Evolutionary conservation across 2,329 filamentous ascomycete genomes (phyloP).

Genomic region (Stachybotrys chartarum): DNA sequence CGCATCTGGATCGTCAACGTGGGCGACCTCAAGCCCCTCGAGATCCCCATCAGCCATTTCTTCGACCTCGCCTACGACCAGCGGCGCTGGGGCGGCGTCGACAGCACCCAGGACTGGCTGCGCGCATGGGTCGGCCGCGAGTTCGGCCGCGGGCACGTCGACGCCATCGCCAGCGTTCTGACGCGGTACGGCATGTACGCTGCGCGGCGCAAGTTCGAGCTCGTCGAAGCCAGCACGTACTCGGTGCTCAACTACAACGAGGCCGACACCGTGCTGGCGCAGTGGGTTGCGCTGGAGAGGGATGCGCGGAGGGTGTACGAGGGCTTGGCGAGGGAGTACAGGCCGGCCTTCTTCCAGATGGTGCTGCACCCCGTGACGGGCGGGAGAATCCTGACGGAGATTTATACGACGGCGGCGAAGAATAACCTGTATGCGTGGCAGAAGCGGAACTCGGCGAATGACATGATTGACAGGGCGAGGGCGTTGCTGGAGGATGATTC

Average conservation of each 20-base stretch:
- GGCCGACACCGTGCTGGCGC: constrained; percentile 43
- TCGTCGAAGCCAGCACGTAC: constrained; percentile 49
- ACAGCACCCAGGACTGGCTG: constrained; percentile 31
- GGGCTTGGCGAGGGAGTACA: constrained; percentile 31
- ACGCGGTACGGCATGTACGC: constrained; percentile 47
- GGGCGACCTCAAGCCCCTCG: constrained; percentile 53
- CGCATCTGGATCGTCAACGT: constrained; percentile 58
- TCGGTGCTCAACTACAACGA: constrained; percentile 54
- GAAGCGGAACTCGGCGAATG: constrained; percentile 49
- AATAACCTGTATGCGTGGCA: constrained; percentile 50
- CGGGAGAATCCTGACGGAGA: constrained; percentile 44
- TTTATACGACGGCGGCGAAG: constrained; percentile 34
- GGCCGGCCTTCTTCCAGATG: constrained; percentile 52
- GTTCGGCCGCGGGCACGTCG: constrained; percentile 38
- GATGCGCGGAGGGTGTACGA: constrained; percentile 38
- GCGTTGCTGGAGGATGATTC: constrained; percentile 45
- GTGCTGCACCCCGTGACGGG: constrained; percentile 54
- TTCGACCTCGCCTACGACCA: constrained; percentile 52
- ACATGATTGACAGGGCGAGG: constrained; percentile 36
- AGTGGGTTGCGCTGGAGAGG: constrained; percentile 42
- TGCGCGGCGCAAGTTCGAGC: constrained; percentile 52
- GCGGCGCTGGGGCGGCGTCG: constrained; percentile 16
- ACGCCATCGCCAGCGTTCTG: constrained; percentile 32
- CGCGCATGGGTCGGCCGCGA: constrained; percentile 40
- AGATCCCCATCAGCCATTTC: constrained; percentile 48